Percentiles rank a stretch among this genome's conserved stretches.
Conservation (phyloP, 306 rosid genomes). For the Potentilla sterilis region DNA sequence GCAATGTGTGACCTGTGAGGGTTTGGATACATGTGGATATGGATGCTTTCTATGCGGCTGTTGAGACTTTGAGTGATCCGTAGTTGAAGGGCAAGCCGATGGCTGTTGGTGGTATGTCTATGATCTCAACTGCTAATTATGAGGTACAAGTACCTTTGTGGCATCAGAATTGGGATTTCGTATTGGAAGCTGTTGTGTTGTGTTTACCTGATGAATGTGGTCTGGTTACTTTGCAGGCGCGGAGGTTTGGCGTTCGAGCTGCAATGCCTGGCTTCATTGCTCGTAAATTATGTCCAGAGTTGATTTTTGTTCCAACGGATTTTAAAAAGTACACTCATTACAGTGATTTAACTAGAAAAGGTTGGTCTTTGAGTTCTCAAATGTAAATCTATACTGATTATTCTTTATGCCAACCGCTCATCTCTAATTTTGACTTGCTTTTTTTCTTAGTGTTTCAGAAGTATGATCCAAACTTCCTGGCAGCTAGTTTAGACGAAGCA, state of each 20-base stretch:
- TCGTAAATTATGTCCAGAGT: slow-evolving; percentile 72
- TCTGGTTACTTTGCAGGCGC: slow-evolving; percentile 50
- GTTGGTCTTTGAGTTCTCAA: slow-evolving; percentile 30
- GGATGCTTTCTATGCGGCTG: slow-evolving; percentile 99
- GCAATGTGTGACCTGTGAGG: slow-evolving; percentile 68
- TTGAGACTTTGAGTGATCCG: slow-evolving; percentile 83
- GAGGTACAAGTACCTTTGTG: slow-evolving; percentile 52
- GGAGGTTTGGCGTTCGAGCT: slow-evolving; percentile 92
- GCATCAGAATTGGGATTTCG: neutral
- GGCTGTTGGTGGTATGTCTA: slow-evolving; percentile 91
- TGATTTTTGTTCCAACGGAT: slow-evolving; percentile 75
- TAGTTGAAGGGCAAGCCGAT: slow-evolving; percentile 67
- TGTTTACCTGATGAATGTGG: neutral
- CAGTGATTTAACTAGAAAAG: slow-evolving; percentile 78
- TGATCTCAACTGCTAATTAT: slow-evolving; percentile 93
- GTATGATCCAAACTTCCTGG: slow-evolving; percentile 80
- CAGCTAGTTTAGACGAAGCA: slow-evolving; percentile 92
- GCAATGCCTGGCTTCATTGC: slow-evolving; percentile 99
- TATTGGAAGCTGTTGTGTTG: neutral
- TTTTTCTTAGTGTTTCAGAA: slow-evolving; percentile 61
- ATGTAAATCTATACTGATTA: slow-evolving; percentile 8
- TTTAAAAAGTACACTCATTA: slow-evolving; percentile 74
- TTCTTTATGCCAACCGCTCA: slow-evolving; percentile 15
- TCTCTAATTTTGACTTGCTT: slow-evolving; percentile 12
- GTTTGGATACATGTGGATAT: slow-evolving; percentile 94